A percentile compares a stretch with the other conserved stretches of the same genome.
Conservation (phyloP, 1,139 yeast species). For the Blastobotrys indianensis region DNA sequence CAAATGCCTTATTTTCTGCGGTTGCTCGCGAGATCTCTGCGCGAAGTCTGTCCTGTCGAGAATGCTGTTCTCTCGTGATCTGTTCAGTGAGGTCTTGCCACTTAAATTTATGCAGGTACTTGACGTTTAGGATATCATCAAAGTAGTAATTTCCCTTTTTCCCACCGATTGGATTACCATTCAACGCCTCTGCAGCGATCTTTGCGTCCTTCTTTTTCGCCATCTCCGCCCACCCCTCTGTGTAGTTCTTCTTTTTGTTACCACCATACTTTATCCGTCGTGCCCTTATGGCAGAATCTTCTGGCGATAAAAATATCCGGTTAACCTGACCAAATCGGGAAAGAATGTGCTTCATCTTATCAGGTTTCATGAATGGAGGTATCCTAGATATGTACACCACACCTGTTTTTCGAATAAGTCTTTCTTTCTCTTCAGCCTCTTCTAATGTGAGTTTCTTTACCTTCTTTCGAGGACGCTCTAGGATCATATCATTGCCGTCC, state of each 20-base stretch:
- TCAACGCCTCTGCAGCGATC: slow-evolving; percentile 75
- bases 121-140: slow-evolving; percentile 88
- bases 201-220: slow-evolving; percentile 79
- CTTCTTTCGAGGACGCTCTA: slow-evolving; percentile 11
- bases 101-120: slow-evolving; percentile 84
- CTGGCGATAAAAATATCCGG: slow-evolving; percentile 82
- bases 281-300: slow-evolving; percentile 58
- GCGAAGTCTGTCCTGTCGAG: slow-evolving; percentile 79
- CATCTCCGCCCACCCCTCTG: slow-evolving; percentile 98
- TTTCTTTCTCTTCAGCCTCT: slow-evolving; percentile 29
- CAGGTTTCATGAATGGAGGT: slow-evolving; percentile 97
- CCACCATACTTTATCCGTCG: slow-evolving; percentile 83
- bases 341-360: slow-evolving; percentile 75
- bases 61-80: slow-evolving; percentile 83
- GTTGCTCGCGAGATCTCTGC: slow-evolving; percentile 87
- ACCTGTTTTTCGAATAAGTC: slow-evolving; percentile 64
- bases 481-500: slow-evolving; percentile 13
- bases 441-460: slow-evolving; percentile 30
- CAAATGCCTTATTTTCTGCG: slow-evolving; percentile 75
- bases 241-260: slow-evolving; percentile 80
- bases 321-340: slow-evolving; percentile 80
- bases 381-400: slow-evolving; percentile 84
- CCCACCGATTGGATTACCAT: slow-evolving; percentile 88
- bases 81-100: slow-evolving; percentile 95
- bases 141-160: slow-evolving; percentile 87